These are phyloP conservation scores for Clonostachys chloroleuca DNA, from an alignment of 2,329 filamentous ascomycete genomes.

Conservation along the genomic window DNA sequence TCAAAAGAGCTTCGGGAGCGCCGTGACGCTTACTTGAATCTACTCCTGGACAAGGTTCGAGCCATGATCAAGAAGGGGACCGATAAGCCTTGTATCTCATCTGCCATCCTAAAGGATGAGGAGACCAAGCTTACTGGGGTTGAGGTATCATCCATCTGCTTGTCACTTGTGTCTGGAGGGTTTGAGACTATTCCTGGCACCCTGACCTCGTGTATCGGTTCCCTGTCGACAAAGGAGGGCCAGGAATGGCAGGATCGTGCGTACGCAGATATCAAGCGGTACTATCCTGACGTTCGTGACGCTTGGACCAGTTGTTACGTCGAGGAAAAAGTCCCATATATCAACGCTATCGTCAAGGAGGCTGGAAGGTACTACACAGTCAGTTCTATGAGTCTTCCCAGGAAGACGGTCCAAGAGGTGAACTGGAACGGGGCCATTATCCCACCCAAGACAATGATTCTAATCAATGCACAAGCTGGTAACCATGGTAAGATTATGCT, in stretches of 20 bases:
- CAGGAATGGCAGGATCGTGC: slow-evolving; percentile 47
- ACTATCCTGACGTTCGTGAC: slow-evolving; percentile 37
- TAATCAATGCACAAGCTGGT: slow-evolving; percentile 50
- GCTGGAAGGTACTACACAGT: slow-evolving; percentile 49
- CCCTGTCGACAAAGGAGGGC: slow-evolving; percentile 38
- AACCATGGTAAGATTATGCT: slow-evolving; percentile 37
- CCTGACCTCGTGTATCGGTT: slow-evolving; percentile 44
- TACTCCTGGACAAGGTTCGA: slow-evolving; percentile 42
- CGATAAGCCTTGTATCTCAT: slow-evolving; percentile 49
- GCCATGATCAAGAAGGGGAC: slow-evolving; percentile 44
- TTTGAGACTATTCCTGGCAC: slow-evolving; percentile 52
- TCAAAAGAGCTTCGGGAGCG: slow-evolving; percentile 40
- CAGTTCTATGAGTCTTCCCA: slow-evolving; percentile 44
- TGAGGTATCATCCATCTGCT: slow-evolving; percentile 47
- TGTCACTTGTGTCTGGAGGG: slow-evolving; percentile 46
- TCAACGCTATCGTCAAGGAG: slow-evolving; percentile 44
- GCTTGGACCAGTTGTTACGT: slow-evolving; percentile 38
- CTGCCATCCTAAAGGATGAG: slow-evolving; percentile 47
- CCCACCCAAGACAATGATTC: slow-evolving; percentile 45
- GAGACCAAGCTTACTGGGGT: slow-evolving; percentile 47
- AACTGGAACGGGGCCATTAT: slow-evolving; percentile 46
- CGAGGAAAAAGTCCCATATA: slow-evolving; percentile 42
- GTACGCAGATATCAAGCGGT: slow-evolving; percentile 42
- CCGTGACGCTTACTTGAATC: slow-evolving; percentile 42
- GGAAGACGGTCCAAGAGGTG: slow-evolving; percentile 44